Evolutionary conservation across 2,329 filamentous ascomycete species (phyloP).

Genomic region (Penicillium thymicola): DNA sequence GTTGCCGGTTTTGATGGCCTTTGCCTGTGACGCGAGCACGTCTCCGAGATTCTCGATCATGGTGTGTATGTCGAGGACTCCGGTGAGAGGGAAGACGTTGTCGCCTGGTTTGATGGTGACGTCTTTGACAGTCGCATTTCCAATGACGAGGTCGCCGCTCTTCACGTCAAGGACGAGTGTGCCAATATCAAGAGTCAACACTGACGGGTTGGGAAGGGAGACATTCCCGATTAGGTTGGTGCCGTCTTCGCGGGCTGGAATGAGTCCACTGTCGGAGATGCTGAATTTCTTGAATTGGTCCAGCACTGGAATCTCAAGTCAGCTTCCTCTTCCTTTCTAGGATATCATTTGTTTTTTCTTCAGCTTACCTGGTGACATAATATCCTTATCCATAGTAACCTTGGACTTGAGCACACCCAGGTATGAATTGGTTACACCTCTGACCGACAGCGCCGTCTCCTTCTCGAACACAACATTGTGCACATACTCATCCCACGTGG

Average conservation of each 20-base stretch:
- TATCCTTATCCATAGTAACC: conserved; percentile 35
- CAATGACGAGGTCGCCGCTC: conserved; percentile 48
- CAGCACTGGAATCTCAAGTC: conserved; percentile 41
- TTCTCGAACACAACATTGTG: conserved; percentile 30
- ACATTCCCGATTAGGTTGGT: conserved; percentile 55
- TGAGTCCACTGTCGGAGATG: conserved; percentile 46
- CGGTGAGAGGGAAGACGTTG: conserved; percentile 50
- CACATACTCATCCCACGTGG: conserved; percentile 34
- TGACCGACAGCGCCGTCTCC: conserved; percentile 25
- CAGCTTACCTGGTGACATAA: conserved; percentile 34
- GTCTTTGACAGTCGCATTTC: conserved; percentile 49
- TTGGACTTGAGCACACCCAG: conserved; percentile 33
- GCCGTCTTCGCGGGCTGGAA: conserved; percentile 42
- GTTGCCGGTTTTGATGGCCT: conserved; percentile 26
- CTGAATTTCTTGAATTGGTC: conserved; percentile 51
- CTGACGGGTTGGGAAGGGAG: conserved; percentile 56
- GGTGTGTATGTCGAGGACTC: conserved; percentile 46
- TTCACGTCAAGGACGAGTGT: conserved; percentile 54
- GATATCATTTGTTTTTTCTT: background rate
- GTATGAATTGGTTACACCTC: conserved; percentile 29
- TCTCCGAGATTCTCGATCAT: conserved; percentile 29
- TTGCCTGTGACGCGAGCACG: conserved; percentile 26
- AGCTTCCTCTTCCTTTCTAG: background rate
- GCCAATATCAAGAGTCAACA: conserved; percentile 55
- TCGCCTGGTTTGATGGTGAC: conserved; percentile 53